A percentile compares a stretch with the other conserved stretches of the same genome.
These are phyloP conservation scores for Aspergillus ochraceus DNA, from an alignment of 2,329 filamentous ascomycete genomes.

Conservation along the genomic window DNA sequence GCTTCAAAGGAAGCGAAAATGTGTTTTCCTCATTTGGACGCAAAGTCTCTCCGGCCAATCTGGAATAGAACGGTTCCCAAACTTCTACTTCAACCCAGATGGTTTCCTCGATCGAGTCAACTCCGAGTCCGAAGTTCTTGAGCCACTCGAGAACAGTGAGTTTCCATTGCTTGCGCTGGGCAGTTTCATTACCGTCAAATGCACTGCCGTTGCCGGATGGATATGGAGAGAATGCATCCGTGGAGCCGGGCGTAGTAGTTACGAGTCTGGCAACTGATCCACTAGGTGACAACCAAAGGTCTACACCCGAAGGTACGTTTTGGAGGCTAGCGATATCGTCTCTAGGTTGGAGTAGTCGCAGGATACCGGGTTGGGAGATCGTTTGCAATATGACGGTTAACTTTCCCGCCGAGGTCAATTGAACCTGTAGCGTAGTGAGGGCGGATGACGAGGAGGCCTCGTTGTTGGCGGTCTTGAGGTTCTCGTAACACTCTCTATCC, in stretches of 20 bases:
- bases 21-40: constrained; percentile 28
- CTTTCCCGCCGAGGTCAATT: constrained; percentile 37
- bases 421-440: constrained; percentile 39
- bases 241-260: constrained; percentile 22
- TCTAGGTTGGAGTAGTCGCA: constrained; percentile 28
- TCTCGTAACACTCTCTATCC: constrained; percentile 32
- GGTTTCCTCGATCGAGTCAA: constrained; percentile 32
- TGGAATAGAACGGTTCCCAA: constrained; percentile 40
- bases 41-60: constrained; percentile 34
- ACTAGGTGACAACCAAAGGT: constrained; percentile 44
- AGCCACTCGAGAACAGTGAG: constrained; percentile 38
- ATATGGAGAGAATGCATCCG: constrained; percentile 23
- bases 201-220: constrained; percentile 9
- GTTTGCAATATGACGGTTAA: constrained; percentile 39
- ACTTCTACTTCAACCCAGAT: constrained; percentile 45
- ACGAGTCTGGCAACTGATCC: constrained; percentile 39
- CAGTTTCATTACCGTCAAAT: constrained; percentile 10
- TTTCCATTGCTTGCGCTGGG: constrained; percentile 37
- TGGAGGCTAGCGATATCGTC: constrained; percentile 17
- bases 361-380: constrained; percentile 36
- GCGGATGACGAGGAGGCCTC: constrained; percentile 27
- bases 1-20: constrained; percentile 36
- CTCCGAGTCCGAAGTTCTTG: constrained; percentile 35
- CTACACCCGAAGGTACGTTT: constrained; percentile 26
- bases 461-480: constrained; percentile 26